These are phyloP conservation scores for Pseudogymnoascus verrucosus DNA, from an alignment of 2,329 filamentous ascomycete species.

Conservation along the genomic window DNA sequence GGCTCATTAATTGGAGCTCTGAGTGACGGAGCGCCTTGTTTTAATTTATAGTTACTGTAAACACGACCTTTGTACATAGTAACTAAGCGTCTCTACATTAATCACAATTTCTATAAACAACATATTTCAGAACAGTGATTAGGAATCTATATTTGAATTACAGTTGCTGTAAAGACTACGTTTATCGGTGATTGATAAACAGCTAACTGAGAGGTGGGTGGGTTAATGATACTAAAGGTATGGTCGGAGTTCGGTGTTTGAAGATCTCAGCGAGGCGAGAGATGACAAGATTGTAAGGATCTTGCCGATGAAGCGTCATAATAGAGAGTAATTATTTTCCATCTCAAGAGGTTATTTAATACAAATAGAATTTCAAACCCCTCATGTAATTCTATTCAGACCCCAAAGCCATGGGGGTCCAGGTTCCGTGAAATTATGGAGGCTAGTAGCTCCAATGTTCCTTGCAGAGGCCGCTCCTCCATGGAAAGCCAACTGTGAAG, in stretches of 20 bases:
- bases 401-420: background rate
- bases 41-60: background rate
- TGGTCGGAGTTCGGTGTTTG: background rate
- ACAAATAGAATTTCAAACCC: background rate
- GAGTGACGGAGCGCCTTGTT: background rate
- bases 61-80: background rate
- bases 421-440: background rate
- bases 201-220: background rate
- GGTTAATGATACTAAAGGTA: background rate
- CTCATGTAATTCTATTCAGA: background rate
- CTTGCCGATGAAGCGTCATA: too few relatives aligned
- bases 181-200: background rate
- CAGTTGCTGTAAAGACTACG: too few relatives aligned
- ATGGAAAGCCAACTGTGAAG: background rate
- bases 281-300: too few relatives aligned
- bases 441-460: background rate
- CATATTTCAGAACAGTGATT: too few relatives aligned
- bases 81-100: too few relatives aligned
- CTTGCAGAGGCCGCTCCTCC: background rate
- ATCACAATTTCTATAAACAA: background rate
- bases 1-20: background rate
- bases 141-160: too few relatives aligned
- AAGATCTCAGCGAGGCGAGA: background rate
- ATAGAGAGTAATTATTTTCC: too few relatives aligned
- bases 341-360: background rate